Conservation (phyloP, 202 grass and related monocot species). For the Setaria italica region DNA sequence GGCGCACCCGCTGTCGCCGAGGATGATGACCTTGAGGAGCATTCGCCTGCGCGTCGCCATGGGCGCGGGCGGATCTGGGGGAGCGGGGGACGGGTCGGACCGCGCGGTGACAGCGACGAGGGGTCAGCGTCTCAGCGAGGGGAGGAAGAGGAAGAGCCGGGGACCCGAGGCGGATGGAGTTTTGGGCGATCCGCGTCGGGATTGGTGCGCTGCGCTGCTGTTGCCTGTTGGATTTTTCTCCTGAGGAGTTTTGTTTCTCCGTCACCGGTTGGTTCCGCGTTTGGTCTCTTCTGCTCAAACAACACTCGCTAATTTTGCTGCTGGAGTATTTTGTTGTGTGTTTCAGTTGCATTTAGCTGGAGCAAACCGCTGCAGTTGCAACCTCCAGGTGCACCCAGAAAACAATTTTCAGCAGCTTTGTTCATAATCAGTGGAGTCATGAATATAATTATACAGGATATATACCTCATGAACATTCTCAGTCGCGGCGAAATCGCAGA, state of each 20-base stretch:
- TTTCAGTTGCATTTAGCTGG: not conserved
- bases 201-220: not conserved
- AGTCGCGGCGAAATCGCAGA: not conserved
- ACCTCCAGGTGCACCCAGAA: not conserved
- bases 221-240: too few relatives aligned
- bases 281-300: too few relatives aligned
- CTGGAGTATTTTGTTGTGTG: not conserved
- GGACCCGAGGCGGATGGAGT: not conserved
- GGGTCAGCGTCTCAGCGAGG: too few relatives aligned
- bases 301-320: too few relatives aligned
- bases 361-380: not conserved
- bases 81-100: not conserved
- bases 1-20: slow-evolving; percentile 95
- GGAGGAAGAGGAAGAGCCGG: not conserved
- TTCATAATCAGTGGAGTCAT: not conserved
- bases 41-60: slow-evolving; percentile 93
- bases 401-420: not conserved
- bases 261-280: not conserved
- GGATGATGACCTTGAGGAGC: slow-evolving; percentile 99
- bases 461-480: not conserved
- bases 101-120: not conserved
- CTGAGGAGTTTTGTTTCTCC: too few relatives aligned
- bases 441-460: not conserved
- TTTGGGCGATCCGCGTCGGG: not conserved
- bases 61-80: slow-evolving; percentile 45